Evolutionary conservation across 345 rosid species (phyloP), one percentile per base, ranked within the genome.

Genomic region (Pugionium cornutum): DNA sequence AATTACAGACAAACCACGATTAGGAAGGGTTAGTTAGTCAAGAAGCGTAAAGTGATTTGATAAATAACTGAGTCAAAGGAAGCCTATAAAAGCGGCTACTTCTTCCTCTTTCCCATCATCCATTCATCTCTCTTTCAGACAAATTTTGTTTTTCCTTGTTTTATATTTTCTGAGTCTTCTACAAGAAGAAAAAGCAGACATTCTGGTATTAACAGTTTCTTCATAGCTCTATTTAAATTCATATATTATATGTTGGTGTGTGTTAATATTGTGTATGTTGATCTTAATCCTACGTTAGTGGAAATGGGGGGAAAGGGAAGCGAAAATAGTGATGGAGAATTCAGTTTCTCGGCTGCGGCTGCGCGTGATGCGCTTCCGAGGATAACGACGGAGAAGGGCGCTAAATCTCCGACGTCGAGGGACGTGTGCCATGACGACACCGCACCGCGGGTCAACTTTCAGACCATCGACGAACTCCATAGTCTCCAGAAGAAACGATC

Each of bases 391-490:
- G 70, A 72, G 65, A 71, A 70, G 27, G 63, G 68, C 1, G 70
- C 18, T 0, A 73, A 73, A 48, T 35, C 67, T 36, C 32, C 70
- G 30, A 30, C 35, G 35, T 9, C 40, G 10, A 30, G 28, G 0
- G 82, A 51, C 46, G 72, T 87, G 43, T 89, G 97, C 57, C 91
- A 83, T 6, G 91, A 89, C 27, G 95, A 83, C 70, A 85, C 84
- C 2, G 75, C 80, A 1, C 40, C 85, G 2, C 69, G 81, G 9
- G 96, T 89, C 4, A 88, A 77, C 73, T 95, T 83, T 4, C 89
- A 89, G 79, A 92, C 97, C 1, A 82, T 92, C 26, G 98, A 92
- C 59, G 96, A 92, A 83, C 97, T 92, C 53, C 98, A 92, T 66
- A 86, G 82, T 32, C 86, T 88, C 32, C 98, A 92, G 77, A 88